Percentiles rank a stretch among this genome's conserved stretches.
phyloP scores from a whole-genome alignment of 345 rosid species.

The Populus alba region DNA sequence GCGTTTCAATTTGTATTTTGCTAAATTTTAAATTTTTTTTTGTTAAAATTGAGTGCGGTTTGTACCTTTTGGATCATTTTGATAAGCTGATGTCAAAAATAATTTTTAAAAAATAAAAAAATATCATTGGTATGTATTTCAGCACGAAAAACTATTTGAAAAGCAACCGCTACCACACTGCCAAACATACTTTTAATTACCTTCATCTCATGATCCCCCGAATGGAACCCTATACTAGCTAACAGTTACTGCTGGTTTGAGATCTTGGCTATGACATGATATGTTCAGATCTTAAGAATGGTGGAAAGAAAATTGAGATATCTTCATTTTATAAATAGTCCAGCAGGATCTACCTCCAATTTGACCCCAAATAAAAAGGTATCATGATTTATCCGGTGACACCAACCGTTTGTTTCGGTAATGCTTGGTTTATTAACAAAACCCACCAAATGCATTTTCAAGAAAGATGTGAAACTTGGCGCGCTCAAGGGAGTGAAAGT shows the following conservation, averaged over 20 bases:
- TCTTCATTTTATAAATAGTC: neutral
- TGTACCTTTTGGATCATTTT: too few species aligned
- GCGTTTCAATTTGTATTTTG: too few species aligned
- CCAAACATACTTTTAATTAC: too few species aligned
- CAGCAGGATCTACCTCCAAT: neutral
- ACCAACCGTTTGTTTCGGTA: neutral
- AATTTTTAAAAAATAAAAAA: too few species aligned
- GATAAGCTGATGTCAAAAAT: too few species aligned
- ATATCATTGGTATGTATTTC: too few species aligned
- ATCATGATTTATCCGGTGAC: neutral
- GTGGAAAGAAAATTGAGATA: neutral
- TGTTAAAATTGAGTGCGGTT: too few species aligned
- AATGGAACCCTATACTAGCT: neutral
- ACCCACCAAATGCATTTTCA: constrained; percentile 12
- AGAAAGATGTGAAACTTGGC: constrained; percentile 15
- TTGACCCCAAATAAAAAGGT: neutral
- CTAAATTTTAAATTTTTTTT: too few species aligned
- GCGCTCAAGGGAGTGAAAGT: constrained; percentile 27
- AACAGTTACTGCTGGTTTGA: neutral
- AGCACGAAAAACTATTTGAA: too few species aligned
- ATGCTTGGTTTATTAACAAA: constrained; percentile 15
- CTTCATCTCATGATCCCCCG: too few species aligned
- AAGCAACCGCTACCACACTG: too few species aligned
- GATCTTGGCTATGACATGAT: neutral
- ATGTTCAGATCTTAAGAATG: neutral